phyloP scores from a whole-genome alignment of 1,284 basidiomycete genomes.

The Moesziomyces parantarcticus region DNA sequence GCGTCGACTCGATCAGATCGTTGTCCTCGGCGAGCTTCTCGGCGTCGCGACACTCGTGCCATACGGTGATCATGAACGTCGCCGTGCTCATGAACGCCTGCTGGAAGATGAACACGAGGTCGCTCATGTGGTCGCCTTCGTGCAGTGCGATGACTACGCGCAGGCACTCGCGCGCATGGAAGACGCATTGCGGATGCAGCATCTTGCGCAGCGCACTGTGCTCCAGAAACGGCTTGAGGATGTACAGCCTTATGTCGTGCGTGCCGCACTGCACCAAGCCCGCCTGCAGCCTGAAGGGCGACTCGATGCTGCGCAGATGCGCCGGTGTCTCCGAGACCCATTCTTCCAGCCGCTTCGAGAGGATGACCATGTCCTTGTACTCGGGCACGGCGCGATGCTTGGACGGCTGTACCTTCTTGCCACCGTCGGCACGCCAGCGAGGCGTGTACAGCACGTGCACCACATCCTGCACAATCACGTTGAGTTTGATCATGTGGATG shows the following conservation, averaged over 20 bases:
- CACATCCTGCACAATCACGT: constrained; percentile 54
- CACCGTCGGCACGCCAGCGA: constrained; percentile 25
- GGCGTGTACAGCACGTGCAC: constrained; percentile 53
- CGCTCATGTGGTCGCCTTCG: constrained; percentile 44
- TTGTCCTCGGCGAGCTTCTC: constrained; percentile 50
- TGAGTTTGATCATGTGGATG: constrained; percentile 59
- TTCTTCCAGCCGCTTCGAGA: constrained; percentile 53
- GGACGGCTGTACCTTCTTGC: constrained; percentile 16
- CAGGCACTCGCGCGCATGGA: constrained; percentile 54
- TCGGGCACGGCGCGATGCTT: constrained; percentile 36
- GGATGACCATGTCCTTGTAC: constrained; percentile 58
- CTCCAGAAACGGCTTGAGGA: constrained; percentile 59
- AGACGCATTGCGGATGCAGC: constrained; percentile 56
- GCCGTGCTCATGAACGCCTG: constrained; percentile 60
- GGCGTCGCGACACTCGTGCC: constrained; percentile 52
- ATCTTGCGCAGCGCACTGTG: constrained; percentile 53
- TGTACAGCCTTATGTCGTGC: constrained; percentile 59
- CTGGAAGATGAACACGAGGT: constrained; percentile 56
- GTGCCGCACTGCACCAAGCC: constrained; percentile 52
- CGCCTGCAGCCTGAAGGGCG: constrained; percentile 50
- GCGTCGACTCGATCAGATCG: constrained; percentile 53
- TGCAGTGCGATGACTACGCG: constrained; percentile 51
- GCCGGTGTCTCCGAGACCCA: constrained; percentile 52
- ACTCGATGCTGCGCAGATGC: constrained; percentile 43
- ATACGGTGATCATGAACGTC: constrained; percentile 63